Conservation (phyloP, 352 stramenopile species). For the Pythium utonaiense region DNA sequence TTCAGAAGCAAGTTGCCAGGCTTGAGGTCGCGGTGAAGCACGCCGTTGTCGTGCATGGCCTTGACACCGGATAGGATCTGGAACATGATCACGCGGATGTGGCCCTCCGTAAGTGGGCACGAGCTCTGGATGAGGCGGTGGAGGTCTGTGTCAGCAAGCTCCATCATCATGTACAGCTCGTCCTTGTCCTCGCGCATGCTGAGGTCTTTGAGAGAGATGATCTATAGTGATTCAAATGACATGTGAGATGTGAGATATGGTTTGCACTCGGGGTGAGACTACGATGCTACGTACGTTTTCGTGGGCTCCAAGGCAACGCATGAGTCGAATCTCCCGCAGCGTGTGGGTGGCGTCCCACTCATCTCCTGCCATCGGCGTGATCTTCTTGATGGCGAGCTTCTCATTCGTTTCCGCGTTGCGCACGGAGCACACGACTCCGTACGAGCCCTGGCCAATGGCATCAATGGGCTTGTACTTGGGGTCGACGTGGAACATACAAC, state of each 20-base stretch:
- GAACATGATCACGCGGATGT: conserved; percentile 87
- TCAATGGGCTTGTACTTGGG: conserved; percentile 81
- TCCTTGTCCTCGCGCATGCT: conserved; percentile 91
- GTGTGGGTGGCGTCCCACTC: conserved; percentile 89
- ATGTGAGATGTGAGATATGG: too few relatives aligned
- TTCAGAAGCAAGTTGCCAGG: conserved; percentile 92
- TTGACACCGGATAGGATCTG: conserved; percentile 84
- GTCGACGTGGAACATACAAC: conserved; percentile 78
- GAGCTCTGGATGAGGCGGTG: conserved; percentile 89
- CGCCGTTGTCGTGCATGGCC: conserved; percentile 91
- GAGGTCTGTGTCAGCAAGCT: conserved; percentile 92
- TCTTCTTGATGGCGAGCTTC: conserved; percentile 92
- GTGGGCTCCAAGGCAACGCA: conserved; percentile 87
- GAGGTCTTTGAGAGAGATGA: conserved; percentile 88
- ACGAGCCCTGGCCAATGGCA: conserved; percentile 91
- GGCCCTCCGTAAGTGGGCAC: conserved; percentile 70
- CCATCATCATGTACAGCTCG: conserved; percentile 96
- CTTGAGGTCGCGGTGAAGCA: conserved; percentile 94
- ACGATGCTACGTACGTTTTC: conserved; percentile 70
- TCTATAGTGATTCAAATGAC: conserved; percentile 36
- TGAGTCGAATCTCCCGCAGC: conserved; percentile 87
- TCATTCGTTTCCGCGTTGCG: conserved; percentile 71
- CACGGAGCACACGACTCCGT: conserved; percentile 91
- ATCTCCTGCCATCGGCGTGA: conserved; percentile 88
- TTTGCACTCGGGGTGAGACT: background rate